phyloP scores from a whole-genome alignment of 768 basidiomycete genomes.

The Auriscalpium microsporum region DNA sequence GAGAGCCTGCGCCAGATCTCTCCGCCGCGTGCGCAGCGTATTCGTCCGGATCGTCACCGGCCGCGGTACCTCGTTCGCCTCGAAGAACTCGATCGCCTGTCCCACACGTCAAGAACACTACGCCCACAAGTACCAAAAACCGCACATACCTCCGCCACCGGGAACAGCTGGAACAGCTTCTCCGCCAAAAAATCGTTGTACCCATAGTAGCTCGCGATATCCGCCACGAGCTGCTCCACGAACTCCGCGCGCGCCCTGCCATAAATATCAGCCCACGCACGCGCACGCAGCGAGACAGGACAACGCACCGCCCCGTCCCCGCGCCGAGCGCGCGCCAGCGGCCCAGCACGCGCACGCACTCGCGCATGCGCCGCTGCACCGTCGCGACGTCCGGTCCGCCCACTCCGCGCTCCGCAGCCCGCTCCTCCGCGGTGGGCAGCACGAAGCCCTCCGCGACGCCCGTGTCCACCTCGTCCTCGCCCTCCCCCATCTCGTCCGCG shows the following conservation, averaged over 20 bases:
- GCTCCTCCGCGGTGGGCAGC: slow-evolving; percentile 63
- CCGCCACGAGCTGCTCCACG: slow-evolving; percentile 74
- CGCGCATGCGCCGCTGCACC: slow-evolving; percentile 73
- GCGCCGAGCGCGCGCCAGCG: slow-evolving; percentile 65
- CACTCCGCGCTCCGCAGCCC: slow-evolving; percentile 59
- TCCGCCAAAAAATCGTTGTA: slow-evolving; percentile 94
- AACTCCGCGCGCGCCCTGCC: slow-evolving; percentile 84
- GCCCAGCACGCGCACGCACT: slow-evolving; percentile 61
- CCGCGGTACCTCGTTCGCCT: slow-evolving; percentile 90
- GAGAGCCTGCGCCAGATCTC: slow-evolving; percentile 89
- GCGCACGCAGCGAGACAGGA: too few species aligned
- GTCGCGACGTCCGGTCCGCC: slow-evolving; percentile 67
- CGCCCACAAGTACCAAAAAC: not conserved
- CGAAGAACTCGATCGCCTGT: slow-evolving; percentile 96
- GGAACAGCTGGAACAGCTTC: slow-evolving; percentile 90
- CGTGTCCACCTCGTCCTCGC: slow-evolving; percentile 27
- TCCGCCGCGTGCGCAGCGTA: slow-evolving; percentile 84
- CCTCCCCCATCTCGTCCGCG: slow-evolving; percentile 28
- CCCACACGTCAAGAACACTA: not conserved
- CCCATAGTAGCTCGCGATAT: slow-evolving; percentile 94
- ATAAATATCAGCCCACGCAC: slow-evolving; percentile 2
- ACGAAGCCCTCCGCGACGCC: slow-evolving; percentile 45
- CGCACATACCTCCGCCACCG: slow-evolving; percentile 72
- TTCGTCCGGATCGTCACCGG: slow-evolving; percentile 98
- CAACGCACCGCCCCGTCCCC: slow-evolving; percentile 49